A percentile compares a stretch with the other conserved stretches of the same genome.
phyloP scores from a whole-genome alignment of 2,329 filamentous ascomycete genomes.

The Dactylellina cionopaga region DNA sequence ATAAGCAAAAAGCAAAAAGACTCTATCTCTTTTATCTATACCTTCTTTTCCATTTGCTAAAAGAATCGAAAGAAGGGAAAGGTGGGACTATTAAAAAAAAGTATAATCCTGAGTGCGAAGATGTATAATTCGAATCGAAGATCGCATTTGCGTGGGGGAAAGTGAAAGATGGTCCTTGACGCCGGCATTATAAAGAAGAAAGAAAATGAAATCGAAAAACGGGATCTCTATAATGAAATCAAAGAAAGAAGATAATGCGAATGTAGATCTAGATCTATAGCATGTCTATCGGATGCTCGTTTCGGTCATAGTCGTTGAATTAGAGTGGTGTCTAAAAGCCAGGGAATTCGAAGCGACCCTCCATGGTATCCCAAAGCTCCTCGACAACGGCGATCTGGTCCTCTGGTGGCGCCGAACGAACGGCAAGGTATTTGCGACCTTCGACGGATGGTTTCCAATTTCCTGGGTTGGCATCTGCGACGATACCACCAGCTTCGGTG shows the following conservation, averaged over 20 bases:
- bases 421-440: constrained; percentile 70
- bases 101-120: constrained; percentile 3
- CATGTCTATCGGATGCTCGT: too few relatives aligned
- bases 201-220: constrained; percentile 11
- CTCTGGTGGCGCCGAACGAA: constrained; percentile 67
- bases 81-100: constrained; percentile 21
- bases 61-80: background rate
- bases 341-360: constrained; percentile 53
- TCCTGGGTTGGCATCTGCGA: constrained; percentile 78
- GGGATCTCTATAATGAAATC: constrained; percentile 9
- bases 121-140: background rate
- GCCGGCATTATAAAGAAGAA: constrained; percentile 24
- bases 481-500: constrained; percentile 76
- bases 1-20: constrained; percentile 7
- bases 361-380: constrained; percentile 72
- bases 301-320: background rate
- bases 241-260: background rate
- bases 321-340: constrained; percentile 25
- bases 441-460: constrained; percentile 74
- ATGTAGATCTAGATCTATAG: background rate
- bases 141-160: constrained; percentile 26
- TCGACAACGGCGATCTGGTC: constrained; percentile 72
- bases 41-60: constrained; percentile 29
- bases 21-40: constrained; percentile 53
- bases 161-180: constrained; percentile 32